A percentile compares a stretch with the other conserved stretches of the same genome.
Evolutionary conservation across 371 early-diverging fungal species (phyloP).

Genomic region (Entomophthora muscae): DNA sequence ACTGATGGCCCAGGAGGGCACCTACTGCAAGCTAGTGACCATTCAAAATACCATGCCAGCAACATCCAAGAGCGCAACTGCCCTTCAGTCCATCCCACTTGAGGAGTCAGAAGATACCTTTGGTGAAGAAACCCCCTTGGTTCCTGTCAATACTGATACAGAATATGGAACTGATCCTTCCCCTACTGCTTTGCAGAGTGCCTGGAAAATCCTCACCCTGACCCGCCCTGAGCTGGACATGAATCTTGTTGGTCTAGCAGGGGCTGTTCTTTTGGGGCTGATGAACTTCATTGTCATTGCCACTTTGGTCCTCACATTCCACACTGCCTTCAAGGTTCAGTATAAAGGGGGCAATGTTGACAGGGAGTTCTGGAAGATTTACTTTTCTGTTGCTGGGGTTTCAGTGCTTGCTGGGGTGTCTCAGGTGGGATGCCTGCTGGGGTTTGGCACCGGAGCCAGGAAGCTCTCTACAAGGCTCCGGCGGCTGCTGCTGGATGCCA

Average conservation of each 20-base stretch:
- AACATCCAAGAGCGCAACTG: neutral
- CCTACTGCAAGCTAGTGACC: constrained; percentile 27
- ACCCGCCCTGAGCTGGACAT: too few relatives aligned
- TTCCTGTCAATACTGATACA: too few relatives aligned
- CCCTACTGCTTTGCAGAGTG: too few relatives aligned
- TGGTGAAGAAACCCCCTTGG: neutral
- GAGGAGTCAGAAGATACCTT: neutral
- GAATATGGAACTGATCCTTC: too few relatives aligned
- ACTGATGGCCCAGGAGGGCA: constrained; percentile 25
- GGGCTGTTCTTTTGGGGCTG: constrained; percentile 4
- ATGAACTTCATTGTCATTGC: constrained; percentile 25
- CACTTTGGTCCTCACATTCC: constrained; percentile 29
- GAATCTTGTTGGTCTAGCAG: neutral
- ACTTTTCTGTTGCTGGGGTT: constrained; percentile 40
- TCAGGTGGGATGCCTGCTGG: constrained; percentile 17
- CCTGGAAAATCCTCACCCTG: too few relatives aligned
- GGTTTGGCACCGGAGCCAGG: constrained; percentile 17
- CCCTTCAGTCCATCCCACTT: too few relatives aligned
- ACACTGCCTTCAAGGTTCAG: constrained; percentile 16
- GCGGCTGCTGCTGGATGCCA: neutral
- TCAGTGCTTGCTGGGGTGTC: constrained; percentile 26
- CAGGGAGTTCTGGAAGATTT: constrained; percentile 50
- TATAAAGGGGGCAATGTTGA: constrained; percentile 10
- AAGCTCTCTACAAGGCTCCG: too few relatives aligned
- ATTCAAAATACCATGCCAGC: constrained; percentile 29